phyloP scores from a whole-genome alignment of 83 land plant genomes.

The Isoetes engelmannii region DNA sequence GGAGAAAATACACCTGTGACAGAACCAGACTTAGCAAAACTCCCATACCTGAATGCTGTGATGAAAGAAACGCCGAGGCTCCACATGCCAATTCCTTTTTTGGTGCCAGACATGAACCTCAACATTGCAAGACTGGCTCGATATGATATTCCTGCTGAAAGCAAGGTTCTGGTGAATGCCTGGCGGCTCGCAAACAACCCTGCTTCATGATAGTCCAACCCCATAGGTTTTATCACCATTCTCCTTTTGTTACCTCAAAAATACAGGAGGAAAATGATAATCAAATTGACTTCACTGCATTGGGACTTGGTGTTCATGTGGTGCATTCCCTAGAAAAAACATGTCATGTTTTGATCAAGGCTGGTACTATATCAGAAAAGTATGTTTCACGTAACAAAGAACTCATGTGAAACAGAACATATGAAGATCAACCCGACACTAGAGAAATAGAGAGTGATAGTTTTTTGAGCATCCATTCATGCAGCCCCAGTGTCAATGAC shows the following conservation, averaged over 20 bases:
- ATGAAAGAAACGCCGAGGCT: slow-evolving; percentile 29
- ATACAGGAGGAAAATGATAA: slow-evolving; percentile 21
- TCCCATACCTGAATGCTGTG: slow-evolving; percentile 41
- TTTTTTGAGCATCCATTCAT: no score
- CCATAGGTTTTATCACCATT: slow-evolving; percentile 21
- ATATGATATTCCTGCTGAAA: slow-evolving; percentile 37
- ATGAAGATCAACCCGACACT: no score
- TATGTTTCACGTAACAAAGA: no score
- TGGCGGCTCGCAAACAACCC: slow-evolving; percentile 36
- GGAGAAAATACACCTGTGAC: slow-evolving; percentile 28
- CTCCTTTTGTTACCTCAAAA: no score
- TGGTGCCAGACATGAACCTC: slow-evolving; percentile 32
- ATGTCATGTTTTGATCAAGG: no score
- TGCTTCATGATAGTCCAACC: slow-evolving; percentile 1
- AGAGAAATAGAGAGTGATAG: no score
- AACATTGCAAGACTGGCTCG: slow-evolving; percentile 15
- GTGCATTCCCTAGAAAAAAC: no score
- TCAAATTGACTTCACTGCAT: background rate
- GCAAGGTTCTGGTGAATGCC: slow-evolving; percentile 33
- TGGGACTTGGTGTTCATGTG: no score
- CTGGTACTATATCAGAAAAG: no score
- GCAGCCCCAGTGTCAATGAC: no score
- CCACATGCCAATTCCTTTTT: slow-evolving; percentile 29
- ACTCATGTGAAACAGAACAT: no score
- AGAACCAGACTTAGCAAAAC: slow-evolving; percentile 37